These are phyloP conservation scores for Carallia pectinifolia DNA, from an alignment of 345 rosid genomes.

Conservation along the genomic window DNA sequence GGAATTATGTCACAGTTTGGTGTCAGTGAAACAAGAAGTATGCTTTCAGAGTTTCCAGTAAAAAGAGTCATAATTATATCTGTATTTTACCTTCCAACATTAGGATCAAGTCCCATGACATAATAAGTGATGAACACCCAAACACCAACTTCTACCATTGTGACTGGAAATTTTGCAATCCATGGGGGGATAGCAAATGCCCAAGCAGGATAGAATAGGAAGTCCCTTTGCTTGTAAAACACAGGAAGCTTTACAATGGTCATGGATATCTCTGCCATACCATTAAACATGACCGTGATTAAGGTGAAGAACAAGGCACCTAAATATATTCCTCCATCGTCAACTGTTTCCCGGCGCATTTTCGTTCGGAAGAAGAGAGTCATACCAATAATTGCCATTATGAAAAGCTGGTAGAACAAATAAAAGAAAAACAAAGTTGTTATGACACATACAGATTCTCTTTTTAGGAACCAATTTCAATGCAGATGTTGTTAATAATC, in stretches of 20 bases:
- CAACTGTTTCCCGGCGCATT: conserved; percentile 30
- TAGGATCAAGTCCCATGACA: conserved; percentile 73
- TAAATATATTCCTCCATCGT: conserved; percentile 48
- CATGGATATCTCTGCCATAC: conserved; percentile 72
- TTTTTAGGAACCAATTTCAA: background rate
- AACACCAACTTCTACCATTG: conserved; percentile 55
- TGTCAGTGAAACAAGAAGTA: background rate
- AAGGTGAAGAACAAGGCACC: conserved; percentile 67
- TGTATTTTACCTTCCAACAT: conserved; percentile 54
- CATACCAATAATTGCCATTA: conserved; percentile 23
- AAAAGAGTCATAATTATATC: background rate
- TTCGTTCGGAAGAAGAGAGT: conserved; percentile 35
- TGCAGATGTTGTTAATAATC: background rate
- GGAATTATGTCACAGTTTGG: background rate
- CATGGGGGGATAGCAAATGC: conserved; percentile 72
- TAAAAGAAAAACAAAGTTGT: background rate
- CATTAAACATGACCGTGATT: conserved; percentile 55
- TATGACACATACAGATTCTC: background rate
- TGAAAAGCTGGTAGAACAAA: conserved; percentile 18
- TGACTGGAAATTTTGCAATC: conserved; percentile 69
- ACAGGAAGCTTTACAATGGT: conserved; percentile 74
- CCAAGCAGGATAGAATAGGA: conserved; percentile 79
- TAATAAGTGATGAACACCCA: conserved; percentile 68
- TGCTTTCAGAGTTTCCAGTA: background rate
- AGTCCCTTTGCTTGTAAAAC: conserved; percentile 79